Evolutionary conservation across 345 rosid species (phyloP).

Genomic region (Citrus inodora): DNA sequence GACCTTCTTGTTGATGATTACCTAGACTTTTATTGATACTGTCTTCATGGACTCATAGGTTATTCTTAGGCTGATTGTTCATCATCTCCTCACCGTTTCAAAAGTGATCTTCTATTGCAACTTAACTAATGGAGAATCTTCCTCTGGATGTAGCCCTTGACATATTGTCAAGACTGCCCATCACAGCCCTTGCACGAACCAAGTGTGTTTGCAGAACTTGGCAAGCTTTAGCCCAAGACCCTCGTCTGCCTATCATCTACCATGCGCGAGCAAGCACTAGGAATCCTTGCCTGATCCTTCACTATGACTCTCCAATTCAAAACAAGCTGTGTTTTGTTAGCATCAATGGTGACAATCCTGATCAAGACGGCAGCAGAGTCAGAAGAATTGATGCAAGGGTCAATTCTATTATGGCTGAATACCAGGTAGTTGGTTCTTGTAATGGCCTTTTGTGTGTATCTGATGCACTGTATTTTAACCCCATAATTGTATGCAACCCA

Average conservation of each 20-base stretch:
- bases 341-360: neutral
- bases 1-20: no score
- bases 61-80: neutral
- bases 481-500: neutral
- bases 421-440: neutral
- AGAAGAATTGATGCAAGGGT: neutral
- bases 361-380: neutral
- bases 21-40: no score
- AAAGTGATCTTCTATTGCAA: neutral
- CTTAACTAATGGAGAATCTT: neutral
- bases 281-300: neutral
- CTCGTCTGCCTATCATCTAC: neutral
- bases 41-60: no score
- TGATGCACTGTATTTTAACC: neutral
- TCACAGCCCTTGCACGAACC: neutral
- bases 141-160: neutral
- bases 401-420: neutral
- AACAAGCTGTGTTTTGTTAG: neutral
- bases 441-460: constrained; percentile 4
- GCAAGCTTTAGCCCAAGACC: neutral
- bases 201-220: constrained; percentile 2
- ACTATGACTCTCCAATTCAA: neutral
- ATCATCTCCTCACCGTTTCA: neutral
- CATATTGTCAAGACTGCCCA: constrained; percentile 8
- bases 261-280: neutral